Conservation (phyloP, 2,329 filamentous ascomycete species). For the Hymenoscyphus occultus region DNA sequence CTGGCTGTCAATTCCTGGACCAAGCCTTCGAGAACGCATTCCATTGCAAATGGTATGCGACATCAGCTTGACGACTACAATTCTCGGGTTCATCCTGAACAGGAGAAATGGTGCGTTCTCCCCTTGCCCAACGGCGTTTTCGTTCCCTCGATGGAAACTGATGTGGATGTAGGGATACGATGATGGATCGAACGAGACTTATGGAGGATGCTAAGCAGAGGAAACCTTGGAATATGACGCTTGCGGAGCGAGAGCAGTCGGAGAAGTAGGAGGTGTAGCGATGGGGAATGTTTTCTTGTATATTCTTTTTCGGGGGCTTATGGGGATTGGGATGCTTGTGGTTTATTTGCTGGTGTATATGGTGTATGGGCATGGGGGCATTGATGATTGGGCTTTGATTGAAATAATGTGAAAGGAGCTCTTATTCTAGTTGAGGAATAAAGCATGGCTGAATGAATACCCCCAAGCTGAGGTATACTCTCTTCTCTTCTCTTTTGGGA, state of each 20-base stretch:
- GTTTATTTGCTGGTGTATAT: too few relatives aligned
- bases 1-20: conserved; percentile 17
- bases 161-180: conserved; percentile 18
- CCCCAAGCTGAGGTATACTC: too few relatives aligned
- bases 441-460: too few relatives aligned
- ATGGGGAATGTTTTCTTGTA: too few relatives aligned
- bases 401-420: too few relatives aligned
- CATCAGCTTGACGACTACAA: conserved; percentile 25
- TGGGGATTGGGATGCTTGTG: too few relatives aligned
- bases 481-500: too few relatives aligned
- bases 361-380: too few relatives aligned
- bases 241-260: conserved; percentile 16
- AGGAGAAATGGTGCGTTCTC: conserved; percentile 19
- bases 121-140: too few relatives aligned
- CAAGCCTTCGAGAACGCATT: conserved; percentile 18
- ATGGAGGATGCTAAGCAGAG: conserved; percentile 23
- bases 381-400: too few relatives aligned
- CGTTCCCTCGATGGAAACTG: not conserved
- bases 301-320: too few relatives aligned
- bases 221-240: conserved; percentile 29
- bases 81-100: conserved; percentile 15
- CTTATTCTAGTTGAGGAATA: too few relatives aligned
- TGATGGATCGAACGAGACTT: conserved; percentile 25
- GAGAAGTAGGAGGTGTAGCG: not conserved
- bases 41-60: conserved; percentile 21